Base-by-base conservation (phyloP, 164 flowering plant genomes). In the Amborella trichopoda region DNA sequence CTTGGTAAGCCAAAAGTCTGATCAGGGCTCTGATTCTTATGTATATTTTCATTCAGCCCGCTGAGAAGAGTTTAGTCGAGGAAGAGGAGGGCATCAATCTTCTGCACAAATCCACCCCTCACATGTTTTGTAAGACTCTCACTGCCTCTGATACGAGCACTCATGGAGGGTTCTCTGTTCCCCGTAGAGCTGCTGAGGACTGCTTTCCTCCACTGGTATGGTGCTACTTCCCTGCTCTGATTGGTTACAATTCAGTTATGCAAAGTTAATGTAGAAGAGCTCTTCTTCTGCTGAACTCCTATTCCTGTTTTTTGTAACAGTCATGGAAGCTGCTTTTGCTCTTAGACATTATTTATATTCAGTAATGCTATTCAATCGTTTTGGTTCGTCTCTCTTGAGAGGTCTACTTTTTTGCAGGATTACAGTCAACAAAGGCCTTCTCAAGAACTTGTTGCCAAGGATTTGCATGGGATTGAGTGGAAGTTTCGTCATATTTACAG, bases 121-220 rank as follows among this genome's bases (percentile, higher is more conserved):
- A 90, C 48, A 90, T 90, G 98, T 90, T 90, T 64, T 90, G 98
- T 71, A 90, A 90, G 59, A 90, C 98, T 11, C 75, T 90, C 3
- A 90, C 98, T 5, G 95, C 95, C 53, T 90, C 98, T 28, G 98
- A 90, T 60, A 90, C 98, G 17, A 86, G 95, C 68, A 83, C 95
- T 11, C 98, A 90, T 61, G 98, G 98, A 51, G 98, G 98, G 28
- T 90, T 90, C 60, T 90, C 98, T 26, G 98, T 90, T 54, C 98
- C 98, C 39, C 86, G 98, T 22, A 65, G 98, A 63, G 98, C 98
- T 54, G 98, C 98, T 8, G 98, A 90, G 60, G 98, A 90, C 55
- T 90, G 98, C 53, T 90, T 90, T 60, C 89, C 95, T 38, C 81
- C 89, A 49, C 65, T 90, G 62, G 98, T 86, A 32, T 60, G 65